phyloP scores from a whole-genome alignment of 768 basidiomycete genomes.

The Tremella fuciformis region DNA sequence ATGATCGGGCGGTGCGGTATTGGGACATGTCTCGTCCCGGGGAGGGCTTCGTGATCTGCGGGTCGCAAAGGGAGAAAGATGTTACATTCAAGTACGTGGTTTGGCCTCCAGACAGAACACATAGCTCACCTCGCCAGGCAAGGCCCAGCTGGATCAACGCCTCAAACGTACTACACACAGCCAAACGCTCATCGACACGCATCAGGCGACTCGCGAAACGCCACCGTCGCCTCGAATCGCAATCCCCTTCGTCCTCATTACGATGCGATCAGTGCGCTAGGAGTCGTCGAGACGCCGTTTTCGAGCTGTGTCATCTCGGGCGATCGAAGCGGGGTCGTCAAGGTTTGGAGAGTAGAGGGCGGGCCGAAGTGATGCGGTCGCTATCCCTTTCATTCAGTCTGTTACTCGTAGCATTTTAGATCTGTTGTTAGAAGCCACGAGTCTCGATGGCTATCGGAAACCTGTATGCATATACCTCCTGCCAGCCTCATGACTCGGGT shows the following conservation, averaged over 20 bases:
- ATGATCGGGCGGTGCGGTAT: conserved; percentile 78
- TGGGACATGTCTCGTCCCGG: conserved; percentile 80
- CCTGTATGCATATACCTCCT: too few relatives aligned
- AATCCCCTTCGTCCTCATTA: conserved; percentile 81
- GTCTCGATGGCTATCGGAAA: too few relatives aligned
- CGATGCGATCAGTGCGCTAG: conserved; percentile 80
- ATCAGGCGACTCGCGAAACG: conserved; percentile 55
- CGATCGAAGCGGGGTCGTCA: conserved; percentile 82
- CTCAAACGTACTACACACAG: conserved; percentile 42
- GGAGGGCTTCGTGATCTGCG: conserved; percentile 74
- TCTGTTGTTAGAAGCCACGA: too few relatives aligned
- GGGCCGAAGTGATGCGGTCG: not conserved
- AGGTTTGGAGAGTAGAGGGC: conserved; percentile 62
- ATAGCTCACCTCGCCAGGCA: not conserved
- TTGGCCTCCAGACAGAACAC: conserved; percentile 41
- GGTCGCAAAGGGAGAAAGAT: conserved; percentile 70
- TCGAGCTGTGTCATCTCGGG: conserved; percentile 88
- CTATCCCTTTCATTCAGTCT: too few relatives aligned
- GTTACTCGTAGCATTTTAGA: too few relatives aligned
- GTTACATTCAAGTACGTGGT: conserved; percentile 66
- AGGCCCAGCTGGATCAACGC: conserved; percentile 44
- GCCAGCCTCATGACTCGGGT: too few relatives aligned
- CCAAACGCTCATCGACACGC: conserved; percentile 42
- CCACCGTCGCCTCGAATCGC: conserved; percentile 71
- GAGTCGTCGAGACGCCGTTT: conserved; percentile 87